These are phyloP conservation scores for Ilex aquifolium DNA, from an alignment of 257 asterid genomes.

Conservation along the genomic window DNA sequence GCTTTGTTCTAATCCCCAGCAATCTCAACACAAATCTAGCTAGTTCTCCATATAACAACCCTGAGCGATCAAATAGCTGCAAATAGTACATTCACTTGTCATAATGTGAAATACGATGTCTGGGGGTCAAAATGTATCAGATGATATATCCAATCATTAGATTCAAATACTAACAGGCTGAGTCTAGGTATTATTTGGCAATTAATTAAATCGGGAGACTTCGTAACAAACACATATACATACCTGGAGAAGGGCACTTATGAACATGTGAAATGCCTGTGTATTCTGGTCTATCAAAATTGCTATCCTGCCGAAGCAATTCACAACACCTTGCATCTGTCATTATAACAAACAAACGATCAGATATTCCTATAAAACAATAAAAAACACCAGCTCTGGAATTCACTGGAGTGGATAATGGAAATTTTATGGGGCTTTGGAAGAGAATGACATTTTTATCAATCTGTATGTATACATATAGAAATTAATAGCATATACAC, in stretches of 20 bases:
- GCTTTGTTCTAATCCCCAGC: conserved; percentile 65
- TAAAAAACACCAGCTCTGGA: too few species aligned
- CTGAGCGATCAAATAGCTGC: conserved; percentile 92
- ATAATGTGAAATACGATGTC: not conserved
- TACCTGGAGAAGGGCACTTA: conserved; percentile 53
- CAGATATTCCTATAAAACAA: not conserved
- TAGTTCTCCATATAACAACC: conserved; percentile 86
- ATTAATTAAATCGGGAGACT: not conserved
- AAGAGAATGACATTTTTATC: too few species aligned
- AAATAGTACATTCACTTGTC: conserved; percentile 4
- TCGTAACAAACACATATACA: not conserved
- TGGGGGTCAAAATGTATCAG: not conserved
- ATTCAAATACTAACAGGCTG: not conserved
- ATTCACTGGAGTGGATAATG: too few species aligned
- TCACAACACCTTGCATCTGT: conserved; percentile 94
- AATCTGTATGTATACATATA: not conserved
- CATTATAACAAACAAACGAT: conserved; percentile 11
- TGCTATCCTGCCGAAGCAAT: conserved; percentile 80
- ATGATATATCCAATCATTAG: not conserved
- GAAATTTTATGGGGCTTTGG: too few species aligned
- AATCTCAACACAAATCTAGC: conserved; percentile 92
- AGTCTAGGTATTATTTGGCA: not conserved
- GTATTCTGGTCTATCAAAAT: conserved; percentile 90
- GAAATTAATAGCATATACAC: too few species aligned
- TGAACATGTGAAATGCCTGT: conserved; percentile 93